These are phyloP conservation scores for Pleurotus sapidus DNA, from an alignment of 768 basidiomycete genomes.

Conservation along the genomic window DNA sequence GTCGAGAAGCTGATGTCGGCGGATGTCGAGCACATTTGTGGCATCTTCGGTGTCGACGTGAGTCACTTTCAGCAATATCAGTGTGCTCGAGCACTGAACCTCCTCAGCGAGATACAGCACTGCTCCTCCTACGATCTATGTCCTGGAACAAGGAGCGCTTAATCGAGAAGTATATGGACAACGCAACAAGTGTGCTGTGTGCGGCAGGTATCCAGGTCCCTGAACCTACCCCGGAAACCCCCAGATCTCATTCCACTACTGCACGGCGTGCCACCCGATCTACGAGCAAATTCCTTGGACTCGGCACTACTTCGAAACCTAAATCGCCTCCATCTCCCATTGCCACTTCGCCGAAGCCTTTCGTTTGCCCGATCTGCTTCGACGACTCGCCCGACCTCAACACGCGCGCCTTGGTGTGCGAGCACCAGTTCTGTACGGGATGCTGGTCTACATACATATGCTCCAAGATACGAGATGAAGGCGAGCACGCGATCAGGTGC, in stretches of 20 bases:
- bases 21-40: constrained; percentile 84
- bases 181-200: constrained; percentile 64
- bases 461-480: constrained; percentile 82
- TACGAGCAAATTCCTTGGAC: constrained; percentile 33
- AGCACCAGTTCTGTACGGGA: constrained; percentile 76
- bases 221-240: constrained; percentile 32
- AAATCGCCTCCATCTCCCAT: constrained; percentile 18
- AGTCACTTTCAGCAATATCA: constrained; percentile 28
- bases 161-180: constrained; percentile 97
- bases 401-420: constrained; percentile 74
- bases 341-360: constrained; percentile 38
- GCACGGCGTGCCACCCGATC: constrained; percentile 34
- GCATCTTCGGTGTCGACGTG: constrained; percentile 88
- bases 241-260: constrained; percentile 18
- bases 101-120: constrained; percentile 61
- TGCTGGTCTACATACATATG: constrained; percentile 84
- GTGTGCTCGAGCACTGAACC: constrained; percentile 6
- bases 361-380: constrained; percentile 94
- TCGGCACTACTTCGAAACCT: constrained; percentile 26
- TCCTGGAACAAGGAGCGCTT: constrained; percentile 96
- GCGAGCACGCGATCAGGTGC: constrained; percentile 69
- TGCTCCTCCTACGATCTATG: constrained; percentile 77
- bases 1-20: constrained; percentile 76
- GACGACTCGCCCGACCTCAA: constrained; percentile 61
- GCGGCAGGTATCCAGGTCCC: constrained; percentile 66